Base-by-base conservation (phyloP, 352 stramenopile species). In the Ophiocytium majus region DNA sequence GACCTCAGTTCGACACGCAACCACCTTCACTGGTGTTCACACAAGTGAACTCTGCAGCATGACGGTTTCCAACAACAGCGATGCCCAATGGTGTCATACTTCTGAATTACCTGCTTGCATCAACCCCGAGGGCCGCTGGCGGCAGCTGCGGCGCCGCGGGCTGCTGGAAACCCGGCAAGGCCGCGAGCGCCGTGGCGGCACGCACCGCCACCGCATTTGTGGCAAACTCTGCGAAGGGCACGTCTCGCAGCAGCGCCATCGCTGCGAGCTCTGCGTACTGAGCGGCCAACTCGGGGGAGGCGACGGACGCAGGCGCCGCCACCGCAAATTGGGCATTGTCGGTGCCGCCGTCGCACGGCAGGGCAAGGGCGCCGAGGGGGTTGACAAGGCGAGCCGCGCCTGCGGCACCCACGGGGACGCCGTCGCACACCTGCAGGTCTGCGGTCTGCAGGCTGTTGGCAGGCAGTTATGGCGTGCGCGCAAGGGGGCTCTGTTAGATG, bases 201-300 rank as follows among this genome's bases (percentile, higher is more conserved):
- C 31, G 35, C 71, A 10, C 9, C 23, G 71, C 71, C 35, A 10
- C 71, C 35, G 71, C 31, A 35, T 79, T 10, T 19, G 71, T 79
- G 49, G 31, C 23, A 79, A 19, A 79, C 31, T 79, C 71, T 19
- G 9, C 49, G 31, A 79, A 79, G 23, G 71, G 71, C 17, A 79
- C 71, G 49, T 79, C 71, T 10, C 71, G 10, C 31, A 79, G 71
- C 10, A 79, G 31, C 23, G 71, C 71, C 71, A 79, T 79, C 71
- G 31, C 35, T 17, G 71, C 71, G 49, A 79, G 71, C 71, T 79
- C 71, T 19, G 10, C 71, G 31, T 79, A 79, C 71, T 49, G 31
- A 23, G 71, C 71, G 35, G 71, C 71, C 71, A 79, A 49, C 71
- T 79, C 71, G 23, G 71, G 31, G 10, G 9, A 19, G 49, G 71